These are phyloP conservation scores for Komagataella mondaviorum DNA, from an alignment of 805 yeast genomes.

Conservation along the genomic window DNA sequence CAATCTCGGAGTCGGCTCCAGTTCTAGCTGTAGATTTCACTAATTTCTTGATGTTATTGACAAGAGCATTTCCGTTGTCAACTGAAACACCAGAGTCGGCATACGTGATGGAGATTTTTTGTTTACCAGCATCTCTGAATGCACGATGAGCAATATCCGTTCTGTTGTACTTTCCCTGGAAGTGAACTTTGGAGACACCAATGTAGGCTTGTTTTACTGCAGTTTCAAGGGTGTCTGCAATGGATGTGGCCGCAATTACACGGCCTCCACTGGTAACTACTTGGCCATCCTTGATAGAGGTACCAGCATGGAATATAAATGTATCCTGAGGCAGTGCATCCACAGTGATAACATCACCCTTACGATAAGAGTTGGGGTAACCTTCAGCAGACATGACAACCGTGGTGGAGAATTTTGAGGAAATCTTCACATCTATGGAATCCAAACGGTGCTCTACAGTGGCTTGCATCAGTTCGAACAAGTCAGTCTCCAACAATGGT, in stretches of 20 bases:
- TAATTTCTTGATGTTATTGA: constrained; percentile 77
- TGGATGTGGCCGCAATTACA: constrained; percentile 90
- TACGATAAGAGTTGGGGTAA: constrained; percentile 77
- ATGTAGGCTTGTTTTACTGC: constrained; percentile 80
- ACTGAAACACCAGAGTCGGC: constrained; percentile 97
- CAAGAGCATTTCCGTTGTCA: constrained; percentile 85
- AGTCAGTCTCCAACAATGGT: constrained; percentile 81
- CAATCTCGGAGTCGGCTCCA: constrained; percentile 96
- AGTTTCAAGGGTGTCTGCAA: constrained; percentile 56
- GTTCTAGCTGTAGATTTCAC: constrained; percentile 89
- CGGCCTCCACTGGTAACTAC: constrained; percentile 90
- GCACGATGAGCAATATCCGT: constrained; percentile 95
- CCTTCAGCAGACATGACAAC: constrained; percentile 97
- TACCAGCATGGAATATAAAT: constrained; percentile 92
- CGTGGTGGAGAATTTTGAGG: constrained; percentile 65
- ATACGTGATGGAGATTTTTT: constrained; percentile 51
- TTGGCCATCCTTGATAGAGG: constrained; percentile 42
- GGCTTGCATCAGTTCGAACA: constrained; percentile 86
- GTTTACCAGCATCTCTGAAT: constrained; percentile 37
- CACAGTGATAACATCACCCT: constrained; percentile 76
- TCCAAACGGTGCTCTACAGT: constrained; percentile 92
- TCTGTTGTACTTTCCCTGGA: constrained; percentile 71
- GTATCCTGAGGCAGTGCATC: constrained; percentile 38
- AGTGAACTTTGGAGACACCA: constrained; percentile 68
- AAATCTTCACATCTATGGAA: constrained; percentile 48